A percentile compares a stretch with the other conserved stretches of the same genome.
phyloP scores from a whole-genome alignment of 768 basidiomycete species.

The Amanita thiersii region DNA sequence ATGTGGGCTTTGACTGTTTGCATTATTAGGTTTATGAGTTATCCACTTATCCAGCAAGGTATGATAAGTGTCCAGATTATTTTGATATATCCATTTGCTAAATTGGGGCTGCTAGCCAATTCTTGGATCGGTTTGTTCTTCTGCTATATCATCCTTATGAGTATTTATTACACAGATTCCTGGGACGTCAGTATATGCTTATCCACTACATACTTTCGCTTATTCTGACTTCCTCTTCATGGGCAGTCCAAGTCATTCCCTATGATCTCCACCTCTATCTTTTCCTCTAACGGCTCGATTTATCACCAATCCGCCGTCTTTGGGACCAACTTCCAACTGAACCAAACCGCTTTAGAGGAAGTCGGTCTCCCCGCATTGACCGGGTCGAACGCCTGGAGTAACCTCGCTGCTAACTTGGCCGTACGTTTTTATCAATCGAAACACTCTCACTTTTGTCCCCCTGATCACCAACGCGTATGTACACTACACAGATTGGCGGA shows the following conservation, averaged over 20 bases:
- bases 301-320: slow-evolving; percentile 52
- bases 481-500: slow-evolving; percentile 43
- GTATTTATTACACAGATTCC: slow-evolving; percentile 53
- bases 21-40: slow-evolving; percentile 35
- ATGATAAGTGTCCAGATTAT: background rate
- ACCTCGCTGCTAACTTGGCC: slow-evolving; percentile 38
- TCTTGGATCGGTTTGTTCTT: slow-evolving; percentile 46
- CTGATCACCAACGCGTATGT: background rate
- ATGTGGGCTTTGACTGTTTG: slow-evolving; percentile 6
- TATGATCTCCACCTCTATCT: slow-evolving; percentile 54
- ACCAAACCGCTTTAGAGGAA: slow-evolving; percentile 43
- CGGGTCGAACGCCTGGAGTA: slow-evolving; percentile 46
- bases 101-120: slow-evolving; percentile 35
- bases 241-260: slow-evolving; percentile 43
- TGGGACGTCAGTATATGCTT: slow-evolving; percentile 38
- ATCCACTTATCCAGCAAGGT: slow-evolving; percentile 52
- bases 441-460: too few relatives aligned
- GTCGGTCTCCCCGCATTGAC: slow-evolving; percentile 41
- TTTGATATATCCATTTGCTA: slow-evolving; percentile 1
- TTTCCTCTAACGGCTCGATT: slow-evolving; percentile 42
- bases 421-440: slow-evolving; percentile 20
- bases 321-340: slow-evolving; percentile 39
- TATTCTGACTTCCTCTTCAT: background rate
- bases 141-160: slow-evolving; percentile 46
- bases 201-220: background rate